Evolutionary conservation across 2,329 filamentous ascomycete genomes (phyloP), one percentile per base, ranked within the genome.

Genomic region (Hyphodiscus sp.): DNA sequence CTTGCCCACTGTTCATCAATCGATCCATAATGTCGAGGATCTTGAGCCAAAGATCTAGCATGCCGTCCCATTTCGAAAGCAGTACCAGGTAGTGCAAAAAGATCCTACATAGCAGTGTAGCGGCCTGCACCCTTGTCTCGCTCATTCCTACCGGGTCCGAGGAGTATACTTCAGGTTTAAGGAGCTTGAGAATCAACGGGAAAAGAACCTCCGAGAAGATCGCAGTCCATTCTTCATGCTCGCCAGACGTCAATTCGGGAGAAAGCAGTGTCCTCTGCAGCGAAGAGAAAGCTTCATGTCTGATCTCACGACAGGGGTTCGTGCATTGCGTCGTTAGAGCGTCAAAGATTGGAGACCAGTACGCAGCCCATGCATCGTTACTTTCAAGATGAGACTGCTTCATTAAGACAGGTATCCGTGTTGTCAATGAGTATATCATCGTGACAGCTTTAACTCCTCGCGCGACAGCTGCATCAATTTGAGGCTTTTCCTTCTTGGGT

Each of bases 171-270:
- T 99, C 94, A 0, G 94, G 94, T 69, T 96, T 96, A 16, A 99
- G 77, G 1, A 99, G 78, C 58, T 88, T 82, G 38, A 87, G 78
- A 58, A 97, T 92, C 15, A 99, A 77, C 1, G 94, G 94, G 70
- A 99, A 96, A 16, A 99, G 76, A 1, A 97, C 91, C 67, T 96
- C 88, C 58, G 85, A 83, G 69, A 99, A 99, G 49, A 99, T 96
- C 42, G 90, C 89, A 0, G 87, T 94, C 92, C 94, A 97, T 71
- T 95, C 89, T 60, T 89, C 82, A 65, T 95, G 88, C 57, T 94
- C 86, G 47, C 80, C 82, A n/a, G 86, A 87, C 1, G 87, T 89
- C 41, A 97, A 78, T 56, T 94, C 86, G 0, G 89, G 86, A 1
- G 90, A 94, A 1, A 97, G 79, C 1, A 99, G 78, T 1, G 89